Conservation (phyloP, 805 yeast species). For the Wickerhamiella musiphila region DNA sequence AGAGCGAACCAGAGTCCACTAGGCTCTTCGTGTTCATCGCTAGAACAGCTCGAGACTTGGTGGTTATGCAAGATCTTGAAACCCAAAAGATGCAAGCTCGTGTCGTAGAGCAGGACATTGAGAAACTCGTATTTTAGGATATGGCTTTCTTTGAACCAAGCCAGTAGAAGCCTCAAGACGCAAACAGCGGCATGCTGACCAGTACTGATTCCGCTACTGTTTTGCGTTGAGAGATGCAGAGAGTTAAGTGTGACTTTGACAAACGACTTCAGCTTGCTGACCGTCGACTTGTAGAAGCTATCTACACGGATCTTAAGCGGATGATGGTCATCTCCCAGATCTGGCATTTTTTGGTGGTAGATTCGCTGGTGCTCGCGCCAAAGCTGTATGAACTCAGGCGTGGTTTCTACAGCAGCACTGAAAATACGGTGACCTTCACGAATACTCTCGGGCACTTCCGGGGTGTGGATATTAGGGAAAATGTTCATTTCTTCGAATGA, state of each 20-base stretch:
- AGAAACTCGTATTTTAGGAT: slow-evolving; percentile 64
- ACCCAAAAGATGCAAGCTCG: slow-evolving; percentile 31
- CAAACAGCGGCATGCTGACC: slow-evolving; percentile 12
- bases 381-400: slow-evolving; percentile 51
- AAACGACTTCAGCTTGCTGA: slow-evolving; percentile 45
- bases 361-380: slow-evolving; percentile 56
- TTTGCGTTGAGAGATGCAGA: no score
- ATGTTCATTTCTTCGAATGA: slow-evolving; percentile 25
- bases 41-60: slow-evolving; percentile 4
- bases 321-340: slow-evolving; percentile 19
- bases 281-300: slow-evolving; percentile 32
- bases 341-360: slow-evolving; percentile 1
- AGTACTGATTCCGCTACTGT: no score
- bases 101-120: slow-evolving; percentile 55
- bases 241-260: slow-evolving; percentile 47
- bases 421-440: slow-evolving; percentile 63
- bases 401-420: slow-evolving; percentile 41
- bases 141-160: slow-evolving; percentile 71
- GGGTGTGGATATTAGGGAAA: slow-evolving; percentile 4
- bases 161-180: slow-evolving; percentile 26
- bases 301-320: slow-evolving; percentile 40
- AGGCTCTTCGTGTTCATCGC: slow-evolving; percentile 8
- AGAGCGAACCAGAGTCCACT: background rate
- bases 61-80: slow-evolving; percentile 21
- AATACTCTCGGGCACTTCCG: slow-evolving; percentile 51